Conservation (phyloP, 2,329 filamentous ascomycete species). For the Ophiocordyceps camponoti-leonardi region DNA sequence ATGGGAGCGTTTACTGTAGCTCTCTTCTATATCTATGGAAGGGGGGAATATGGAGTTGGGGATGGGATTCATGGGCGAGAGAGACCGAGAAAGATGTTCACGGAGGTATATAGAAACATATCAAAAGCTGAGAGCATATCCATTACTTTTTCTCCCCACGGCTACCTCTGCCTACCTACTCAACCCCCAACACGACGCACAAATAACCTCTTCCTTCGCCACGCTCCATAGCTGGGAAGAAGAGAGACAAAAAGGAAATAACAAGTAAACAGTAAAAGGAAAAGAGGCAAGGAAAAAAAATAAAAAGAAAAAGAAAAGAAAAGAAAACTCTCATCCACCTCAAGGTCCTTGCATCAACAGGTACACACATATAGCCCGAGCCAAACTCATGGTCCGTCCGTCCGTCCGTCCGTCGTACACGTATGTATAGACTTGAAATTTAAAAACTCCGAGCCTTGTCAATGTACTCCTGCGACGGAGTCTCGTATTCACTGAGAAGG, state of each 20-base stretch:
- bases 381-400: neutral
- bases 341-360: neutral
- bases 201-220: neutral
- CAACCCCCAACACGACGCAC: too few relatives aligned
- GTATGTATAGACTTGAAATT: too few relatives aligned
- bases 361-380: too few relatives aligned
- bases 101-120: too few relatives aligned
- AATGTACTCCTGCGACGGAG: conserved; percentile 51
- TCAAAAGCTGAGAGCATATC: too few relatives aligned
- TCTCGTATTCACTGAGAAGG: conserved; percentile 63
- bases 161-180: too few relatives aligned
- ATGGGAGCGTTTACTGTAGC: too few relatives aligned
- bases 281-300: neutral
- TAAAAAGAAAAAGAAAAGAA: neutral
- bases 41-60: neutral
- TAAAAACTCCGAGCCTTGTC: conserved; percentile 41
- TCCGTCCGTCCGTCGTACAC: too few relatives aligned
- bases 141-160: too few relatives aligned
- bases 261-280: too few relatives aligned
- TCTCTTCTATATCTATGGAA: too few relatives aligned
- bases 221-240: neutral
- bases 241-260: neutral
- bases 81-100: too few relatives aligned
- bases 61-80: neutral
- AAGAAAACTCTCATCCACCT: neutral